phyloP scores from a whole-genome alignment of 495 filamentous ascomycete species.

The Penicillium goetzii region DNA sequence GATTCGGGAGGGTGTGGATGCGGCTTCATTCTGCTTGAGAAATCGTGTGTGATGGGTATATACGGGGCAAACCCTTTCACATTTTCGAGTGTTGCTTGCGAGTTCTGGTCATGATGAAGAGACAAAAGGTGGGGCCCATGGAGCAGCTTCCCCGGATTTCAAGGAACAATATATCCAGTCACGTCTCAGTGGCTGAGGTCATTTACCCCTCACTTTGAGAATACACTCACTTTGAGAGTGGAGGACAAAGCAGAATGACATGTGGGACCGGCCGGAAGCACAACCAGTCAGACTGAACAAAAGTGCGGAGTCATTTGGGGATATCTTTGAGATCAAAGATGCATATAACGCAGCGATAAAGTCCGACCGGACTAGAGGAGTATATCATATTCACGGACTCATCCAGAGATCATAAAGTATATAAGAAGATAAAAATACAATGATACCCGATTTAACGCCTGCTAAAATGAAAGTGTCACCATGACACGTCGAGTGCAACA shows the following conservation, averaged over 20 bases:
- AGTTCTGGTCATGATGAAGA: background rate
- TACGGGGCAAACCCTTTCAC: background rate
- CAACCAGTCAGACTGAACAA: too few species aligned
- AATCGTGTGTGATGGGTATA: background rate
- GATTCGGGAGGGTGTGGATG: background rate
- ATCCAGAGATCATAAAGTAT: background rate
- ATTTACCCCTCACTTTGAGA: slow-evolving; percentile 27
- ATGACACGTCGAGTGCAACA: background rate
- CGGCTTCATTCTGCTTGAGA: background rate
- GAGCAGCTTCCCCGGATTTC: slow-evolving; percentile 34
- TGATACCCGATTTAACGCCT: background rate
- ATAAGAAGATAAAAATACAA: background rate
- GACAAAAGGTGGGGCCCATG: slow-evolving; percentile 15
- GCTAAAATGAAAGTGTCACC: background rate
- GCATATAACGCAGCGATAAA: background rate
- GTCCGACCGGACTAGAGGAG: background rate
- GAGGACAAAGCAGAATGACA: slow-evolving; percentile 5
- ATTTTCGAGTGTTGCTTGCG: background rate
- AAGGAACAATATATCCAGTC: background rate
- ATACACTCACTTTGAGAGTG: slow-evolving; percentile 26
- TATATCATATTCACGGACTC: background rate
- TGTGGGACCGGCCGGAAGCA: slow-evolving; percentile 11
- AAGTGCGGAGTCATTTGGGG: background rate
- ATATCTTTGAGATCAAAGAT: background rate
- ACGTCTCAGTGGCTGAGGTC: slow-evolving; percentile 2